Evolutionary conservation across 805 yeast species (phyloP), one percentile per base, ranked within the genome.

Genomic region (Yamadazyma takamatsuzukensis): DNA sequence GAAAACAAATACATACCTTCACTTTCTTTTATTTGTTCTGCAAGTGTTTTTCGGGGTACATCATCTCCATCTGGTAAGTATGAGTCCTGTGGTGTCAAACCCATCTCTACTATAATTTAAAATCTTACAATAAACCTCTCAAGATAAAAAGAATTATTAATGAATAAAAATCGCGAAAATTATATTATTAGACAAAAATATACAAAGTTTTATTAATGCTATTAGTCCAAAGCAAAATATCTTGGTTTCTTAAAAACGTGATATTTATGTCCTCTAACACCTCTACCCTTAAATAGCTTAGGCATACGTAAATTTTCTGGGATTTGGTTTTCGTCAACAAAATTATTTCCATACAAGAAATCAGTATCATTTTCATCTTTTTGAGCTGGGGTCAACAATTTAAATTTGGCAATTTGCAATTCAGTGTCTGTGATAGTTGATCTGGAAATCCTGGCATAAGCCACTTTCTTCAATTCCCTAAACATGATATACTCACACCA

Each of bases 401-500:
- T 78, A 68, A 93, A 93, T 56, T 93, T 89, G 30, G 95, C 98
- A 14, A 86, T 83, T 67, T 93, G 98, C 33, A 93, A 75, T 59
- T 93, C 98, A 2, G 98, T 93, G 54, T 93, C 98, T 0, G 98
- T 93, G 45, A 93, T 89, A 1, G 96, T 80, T 6, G 93, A 86
- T 52, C 98, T 76, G 28, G 94, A 80, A 25, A 93, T 82, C 56
- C 98, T 78, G 0, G 97, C 97, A 56, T 93, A 93, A 3, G 95
- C 97, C 1, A 83, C 78, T 59, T 96, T 82, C 55, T 78, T 81
- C 59, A 93, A 64, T 39, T 83, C 80, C 56, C 89, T 83, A 74
- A 83, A 93, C 44, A 93, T 64, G 41, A 93, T 87, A 61, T 93
- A 93, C 64, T 93, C 95, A 63, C 98, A 93, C 98, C 98, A 93